Base-by-base conservation (phyloP, 345 rosid genomes). In the Pistacia atlantica region DNA sequence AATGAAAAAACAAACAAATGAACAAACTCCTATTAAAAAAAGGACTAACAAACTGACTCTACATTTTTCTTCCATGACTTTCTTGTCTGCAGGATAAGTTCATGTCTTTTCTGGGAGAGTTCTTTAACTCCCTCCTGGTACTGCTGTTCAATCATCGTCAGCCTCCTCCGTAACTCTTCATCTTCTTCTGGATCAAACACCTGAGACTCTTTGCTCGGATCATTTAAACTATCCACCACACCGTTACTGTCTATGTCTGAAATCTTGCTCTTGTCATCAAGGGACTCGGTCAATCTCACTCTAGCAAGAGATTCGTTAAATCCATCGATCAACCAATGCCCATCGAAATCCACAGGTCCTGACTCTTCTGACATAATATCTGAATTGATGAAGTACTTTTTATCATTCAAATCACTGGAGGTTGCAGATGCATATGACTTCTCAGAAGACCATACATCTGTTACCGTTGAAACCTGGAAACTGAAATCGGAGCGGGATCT, bases 81-180 rank as follows among this genome's bases (percentile, higher is more conserved):
- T 51, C 63, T 88, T 7, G 82, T 81, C 85, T 87, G 87, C 65
- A 83, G 75, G 68, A 94, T 87, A 3, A 97, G 94, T 74, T 87
- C 93, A 52, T 91, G 87, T 80, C 91, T 87, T 85, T 71, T 85
- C 89, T 67, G 90, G 63, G 59, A 51, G 77, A 92, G 85, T 79
- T 88, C 89, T 75, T 88, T 81, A 78, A 90, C 65, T 51, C 87
- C 86, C 67, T 90, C 89, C 79, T 74, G 82, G 74, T 89, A 94
- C 80, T 87, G 89, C 22, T 77, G 76, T 75, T 94, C 97, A 61
- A 92, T 92, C 69, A 72, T 82, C 72, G 81, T 84, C 37, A 94
- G 79, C 84, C 89, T 92, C 71, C 75, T 45, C 80, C 78, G 85
- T 61, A 89, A 74, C 65, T 82, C 87, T 54, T 83, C 87, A 25